Conservation (phyloP, 805 yeast genomes). For the Candida nanaspora region DNA sequence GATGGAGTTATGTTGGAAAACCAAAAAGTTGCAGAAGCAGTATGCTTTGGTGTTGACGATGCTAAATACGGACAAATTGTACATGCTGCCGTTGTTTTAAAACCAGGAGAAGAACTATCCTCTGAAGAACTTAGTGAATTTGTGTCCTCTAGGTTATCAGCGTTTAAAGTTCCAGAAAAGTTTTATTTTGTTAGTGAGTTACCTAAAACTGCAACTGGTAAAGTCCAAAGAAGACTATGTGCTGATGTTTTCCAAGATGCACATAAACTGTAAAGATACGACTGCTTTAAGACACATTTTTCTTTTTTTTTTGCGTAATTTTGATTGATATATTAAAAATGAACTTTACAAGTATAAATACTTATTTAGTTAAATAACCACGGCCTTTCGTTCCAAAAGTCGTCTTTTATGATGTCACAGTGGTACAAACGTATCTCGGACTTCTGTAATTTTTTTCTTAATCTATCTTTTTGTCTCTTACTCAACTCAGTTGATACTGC, state of each 20-base stretch:
- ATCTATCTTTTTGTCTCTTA: slow-evolving; percentile 43
- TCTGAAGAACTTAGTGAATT: slow-evolving; percentile 39
- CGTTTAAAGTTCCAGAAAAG: slow-evolving; percentile 54
- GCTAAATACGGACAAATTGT: slow-evolving; percentile 66
- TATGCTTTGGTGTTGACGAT: slow-evolving; percentile 61
- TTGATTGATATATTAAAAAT: background rate
- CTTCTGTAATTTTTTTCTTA: slow-evolving; percentile 41
- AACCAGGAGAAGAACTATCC: slow-evolving; percentile 28
- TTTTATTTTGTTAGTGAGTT: slow-evolving; percentile 51
- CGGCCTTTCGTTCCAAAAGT: slow-evolving; percentile 51
- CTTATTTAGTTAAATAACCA: slow-evolving; percentile 16
- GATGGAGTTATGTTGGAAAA: slow-evolving; percentile 55
- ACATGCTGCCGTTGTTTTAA: slow-evolving; percentile 60
- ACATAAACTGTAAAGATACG: too few relatives aligned
- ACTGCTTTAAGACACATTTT: too few relatives aligned
- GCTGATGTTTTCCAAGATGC: slow-evolving; percentile 52
- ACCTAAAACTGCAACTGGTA: slow-evolving; percentile 77
- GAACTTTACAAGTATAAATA: background rate
- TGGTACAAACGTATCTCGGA: slow-evolving; percentile 40
- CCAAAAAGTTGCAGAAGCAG: slow-evolving; percentile 63
- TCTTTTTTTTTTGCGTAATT: background rate
- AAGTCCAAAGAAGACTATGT: slow-evolving; percentile 61
- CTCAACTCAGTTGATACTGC: slow-evolving; percentile 10
- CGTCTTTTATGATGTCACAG: slow-evolving; percentile 55
- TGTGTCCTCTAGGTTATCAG: slow-evolving; percentile 38